phyloP scores from a whole-genome alignment of 257 asterid genomes.

The Rubia yunnanensis region DNA sequence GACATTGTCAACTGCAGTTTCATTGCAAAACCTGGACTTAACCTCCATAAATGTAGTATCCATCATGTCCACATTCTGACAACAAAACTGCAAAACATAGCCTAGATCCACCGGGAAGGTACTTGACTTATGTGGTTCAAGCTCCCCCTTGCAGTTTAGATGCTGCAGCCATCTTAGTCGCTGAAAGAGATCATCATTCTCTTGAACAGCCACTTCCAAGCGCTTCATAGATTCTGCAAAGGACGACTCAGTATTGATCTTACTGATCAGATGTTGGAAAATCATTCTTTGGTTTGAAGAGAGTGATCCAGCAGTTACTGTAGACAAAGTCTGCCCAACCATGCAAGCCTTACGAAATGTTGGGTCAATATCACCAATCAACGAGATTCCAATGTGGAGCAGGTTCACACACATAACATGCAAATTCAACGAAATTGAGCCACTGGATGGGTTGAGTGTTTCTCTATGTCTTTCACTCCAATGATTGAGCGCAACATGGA shows the following conservation, averaged over 20 bases:
- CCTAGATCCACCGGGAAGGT: constrained; percentile 21
- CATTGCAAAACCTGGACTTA: constrained; percentile 41
- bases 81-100: constrained; percentile 16
- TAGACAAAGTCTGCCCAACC: constrained; percentile 46
- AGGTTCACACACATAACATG: constrained; percentile 32
- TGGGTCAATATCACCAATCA: constrained; percentile 45
- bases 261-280: constrained; percentile 35
- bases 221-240: constrained; percentile 29
- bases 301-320: constrained; percentile 30
- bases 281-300: constrained; percentile 27
- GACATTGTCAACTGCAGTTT: constrained; percentile 41
- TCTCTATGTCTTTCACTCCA: constrained; percentile 42
- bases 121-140: constrained; percentile 16
- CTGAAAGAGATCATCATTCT: constrained; percentile 46
- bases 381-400: constrained; percentile 46
- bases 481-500: constrained; percentile 46
- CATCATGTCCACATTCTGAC: constrained; percentile 24
- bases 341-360: constrained; percentile 63
- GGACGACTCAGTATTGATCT: constrained; percentile 30
- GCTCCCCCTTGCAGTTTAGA: constrained; percentile 28
- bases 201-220: constrained; percentile 35
- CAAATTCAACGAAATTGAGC: constrained; percentile 19
- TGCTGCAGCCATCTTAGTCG: constrained; percentile 51
- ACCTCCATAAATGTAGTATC: constrained; percentile 38
- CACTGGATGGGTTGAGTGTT: constrained; percentile 10